phyloP scores from a whole-genome alignment of 2,329 filamentous ascomycete species.

The Paecilomyces dactylethromorphus region DNA sequence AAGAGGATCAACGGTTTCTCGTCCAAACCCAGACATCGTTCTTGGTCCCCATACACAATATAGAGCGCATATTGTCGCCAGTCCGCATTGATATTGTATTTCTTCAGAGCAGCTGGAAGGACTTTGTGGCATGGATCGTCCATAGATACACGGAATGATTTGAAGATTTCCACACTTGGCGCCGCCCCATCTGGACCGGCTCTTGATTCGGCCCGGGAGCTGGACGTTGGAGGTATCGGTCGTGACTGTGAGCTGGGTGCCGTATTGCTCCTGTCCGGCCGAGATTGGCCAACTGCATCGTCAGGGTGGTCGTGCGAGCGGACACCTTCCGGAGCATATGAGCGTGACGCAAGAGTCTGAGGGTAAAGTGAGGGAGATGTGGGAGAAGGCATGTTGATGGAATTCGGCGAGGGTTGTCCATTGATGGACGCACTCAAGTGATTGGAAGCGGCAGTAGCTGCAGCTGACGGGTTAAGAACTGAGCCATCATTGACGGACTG shows the following conservation, averaged over 20 bases:
- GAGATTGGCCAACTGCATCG: slow-evolving; percentile 23
- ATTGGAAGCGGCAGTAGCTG: slow-evolving; percentile 63
- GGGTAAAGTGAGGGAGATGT: slow-evolving; percentile 37
- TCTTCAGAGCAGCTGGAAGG: slow-evolving; percentile 86
- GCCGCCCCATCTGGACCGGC: slow-evolving; percentile 21
- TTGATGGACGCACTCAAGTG: slow-evolving; percentile 63
- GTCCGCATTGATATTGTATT: slow-evolving; percentile 97
- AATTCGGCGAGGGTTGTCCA: slow-evolving; percentile 47
- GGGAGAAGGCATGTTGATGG: slow-evolving; percentile 43
- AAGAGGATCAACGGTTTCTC: slow-evolving; percentile 94
- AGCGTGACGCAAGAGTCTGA: slow-evolving; percentile 38
- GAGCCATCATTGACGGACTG: slow-evolving; percentile 56
- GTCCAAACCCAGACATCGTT: slow-evolving; percentile 82
- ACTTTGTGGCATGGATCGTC: slow-evolving; percentile 98
- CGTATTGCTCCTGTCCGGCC: slow-evolving; percentile 14
- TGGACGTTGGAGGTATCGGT: slow-evolving; percentile 23
- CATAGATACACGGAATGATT: slow-evolving; percentile 95
- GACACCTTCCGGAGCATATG: slow-evolving; percentile 31
- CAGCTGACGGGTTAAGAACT: slow-evolving; percentile 61
- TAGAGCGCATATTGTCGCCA: slow-evolving; percentile 97
- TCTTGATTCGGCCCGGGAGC: slow-evolving; percentile 18
- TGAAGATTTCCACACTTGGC: slow-evolving; percentile 83
- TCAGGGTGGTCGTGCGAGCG: slow-evolving; percentile 33
- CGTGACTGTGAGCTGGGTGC: slow-evolving; percentile 9
- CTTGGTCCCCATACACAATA: slow-evolving; percentile 98